phyloP scores from a whole-genome alignment of 2,329 filamentous ascomycete genomes.

The Fusarium acutatum region DNA sequence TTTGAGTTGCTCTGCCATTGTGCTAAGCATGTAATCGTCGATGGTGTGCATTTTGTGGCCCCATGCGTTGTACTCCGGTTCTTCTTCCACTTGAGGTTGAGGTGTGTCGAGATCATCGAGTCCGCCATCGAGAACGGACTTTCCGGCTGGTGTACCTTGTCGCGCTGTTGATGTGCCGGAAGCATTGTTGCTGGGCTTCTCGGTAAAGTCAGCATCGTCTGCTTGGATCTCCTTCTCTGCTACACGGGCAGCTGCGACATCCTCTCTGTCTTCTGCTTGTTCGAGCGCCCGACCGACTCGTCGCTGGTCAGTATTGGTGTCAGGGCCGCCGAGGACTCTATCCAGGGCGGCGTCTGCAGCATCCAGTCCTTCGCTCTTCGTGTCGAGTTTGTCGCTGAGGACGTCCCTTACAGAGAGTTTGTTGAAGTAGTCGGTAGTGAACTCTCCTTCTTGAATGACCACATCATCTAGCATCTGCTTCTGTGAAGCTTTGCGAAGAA shows the following conservation, averaged over 20 bases:
- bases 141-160: conserved; percentile 60
- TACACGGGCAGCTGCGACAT: conserved; percentile 85
- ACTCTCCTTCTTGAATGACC: conserved; percentile 97
- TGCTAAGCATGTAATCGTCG: conserved; percentile 78
- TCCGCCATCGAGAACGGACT: conserved; percentile 46
- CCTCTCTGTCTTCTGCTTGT: conserved; percentile 90
- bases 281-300: conserved; percentile 79
- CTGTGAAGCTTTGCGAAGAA: conserved; percentile 93
- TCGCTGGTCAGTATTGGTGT: conserved; percentile 67
- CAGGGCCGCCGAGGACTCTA: conserved; percentile 76
- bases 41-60: conserved; percentile 67
- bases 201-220: conserved; percentile 85
- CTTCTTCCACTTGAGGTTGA: conserved; percentile 44
- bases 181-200: conserved; percentile 59
- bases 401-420: conserved; percentile 78
- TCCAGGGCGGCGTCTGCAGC: conserved; percentile 87
- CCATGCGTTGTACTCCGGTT: conserved; percentile 66
- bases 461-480: conserved; percentile 98
- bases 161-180: conserved; percentile 61
- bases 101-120: conserved; percentile 47
- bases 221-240: conserved; percentile 90
- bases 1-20: conserved; percentile 70
- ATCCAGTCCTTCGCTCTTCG: conserved; percentile 61
- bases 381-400: conserved; percentile 66
- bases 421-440: conserved; percentile 96